Base-by-base conservation (phyloP, 148 eudicot genomes). In the Rhododendron mucronatum region DNA sequence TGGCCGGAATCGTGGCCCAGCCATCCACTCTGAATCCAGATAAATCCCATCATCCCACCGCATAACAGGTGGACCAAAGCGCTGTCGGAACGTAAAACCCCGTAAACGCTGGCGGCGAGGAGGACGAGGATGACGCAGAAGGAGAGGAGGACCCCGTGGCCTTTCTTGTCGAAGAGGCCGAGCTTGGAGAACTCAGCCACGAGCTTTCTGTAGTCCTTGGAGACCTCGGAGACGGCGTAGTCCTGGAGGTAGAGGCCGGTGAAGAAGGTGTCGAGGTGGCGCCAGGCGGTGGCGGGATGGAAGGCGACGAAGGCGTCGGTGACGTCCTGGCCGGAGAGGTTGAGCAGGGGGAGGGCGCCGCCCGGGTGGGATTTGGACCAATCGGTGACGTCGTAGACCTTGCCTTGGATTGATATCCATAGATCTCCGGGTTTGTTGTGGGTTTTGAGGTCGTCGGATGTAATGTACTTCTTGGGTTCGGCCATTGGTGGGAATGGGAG, bases 1-100 rank as follows among this genome's bases (percentile, higher is more conserved):
- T 93, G 95, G 6, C 93, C 92, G 6, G 95, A 91, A 84, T 93
- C 95, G 57, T 93, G 95, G 10, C 93, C 93, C 80, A 91, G 57
- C 93, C 93, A 93, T 6, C 95, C 95, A 55, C 92, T 88, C 73
- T 93, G 95, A 85, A 88, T 91, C 93, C 95, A 93, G 0, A 89
- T 30, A 67, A 91, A 50, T 23, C 95, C 93, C 88, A 93, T 82
- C 30, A 92, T 69, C 1, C 90, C 92, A 61, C 91, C 93, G 81
- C 86, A 91, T 37, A 85, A 18, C 85, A 89, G 81, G 86, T 93
- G 95, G 44, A 91, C 88, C 88, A 83, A 79, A 44, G 65, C 41
- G 3, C 86, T 75, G 5, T 89, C 76, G 78, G 89, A 83, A 44
- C 41, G 85, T 65, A 91, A 71, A 81, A 93, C 89, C 41, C 93